Conservation (phyloP, 768 basidiomycete genomes). For the Mycena maculata region DNA sequence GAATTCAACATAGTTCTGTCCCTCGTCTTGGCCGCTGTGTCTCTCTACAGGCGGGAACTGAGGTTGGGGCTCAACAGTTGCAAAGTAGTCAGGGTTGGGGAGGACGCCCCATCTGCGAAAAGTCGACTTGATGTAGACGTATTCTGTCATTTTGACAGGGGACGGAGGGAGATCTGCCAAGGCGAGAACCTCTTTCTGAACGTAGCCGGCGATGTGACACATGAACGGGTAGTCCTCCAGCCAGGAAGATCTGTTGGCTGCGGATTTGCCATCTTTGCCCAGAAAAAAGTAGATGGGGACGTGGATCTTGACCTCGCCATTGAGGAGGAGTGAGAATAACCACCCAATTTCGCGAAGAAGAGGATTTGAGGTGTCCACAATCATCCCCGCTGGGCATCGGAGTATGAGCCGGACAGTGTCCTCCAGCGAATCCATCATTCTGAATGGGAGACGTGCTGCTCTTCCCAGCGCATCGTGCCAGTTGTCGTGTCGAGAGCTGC, state of each 20-base stretch:
- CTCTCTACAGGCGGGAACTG: conserved; percentile 4
- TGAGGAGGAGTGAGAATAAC: neutral
- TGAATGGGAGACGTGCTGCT: neutral
- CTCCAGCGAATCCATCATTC: conserved; percentile 11
- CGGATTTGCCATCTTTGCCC: conserved; percentile 4
- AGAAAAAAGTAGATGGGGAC: conserved; percentile 7
- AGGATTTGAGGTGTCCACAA: neutral
- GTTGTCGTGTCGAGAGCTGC: neutral
- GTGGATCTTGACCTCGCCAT: conserved; percentile 5
- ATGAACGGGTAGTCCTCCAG: conserved; percentile 2
- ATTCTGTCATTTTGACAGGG: conserved; percentile 2
- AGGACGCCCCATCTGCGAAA: conserved; percentile 3
- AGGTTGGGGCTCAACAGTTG: neutral
- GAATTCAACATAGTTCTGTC: neutral
- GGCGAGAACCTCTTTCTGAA: neutral
- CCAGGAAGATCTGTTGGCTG: neutral
- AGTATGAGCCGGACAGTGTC: neutral
- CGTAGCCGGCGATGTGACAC: neutral
- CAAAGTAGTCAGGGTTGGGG: neutral
- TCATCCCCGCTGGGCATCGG: conserved; percentile 6
- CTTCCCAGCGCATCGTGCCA: neutral
- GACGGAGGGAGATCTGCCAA: conserved; percentile 1
- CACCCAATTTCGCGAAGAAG: neutral
- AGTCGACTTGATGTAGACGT: conserved; percentile 8
- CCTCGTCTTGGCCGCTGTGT: conserved; percentile 5